Conservation (phyloP, 345 rosid genomes). For the Salix caprea region DNA sequence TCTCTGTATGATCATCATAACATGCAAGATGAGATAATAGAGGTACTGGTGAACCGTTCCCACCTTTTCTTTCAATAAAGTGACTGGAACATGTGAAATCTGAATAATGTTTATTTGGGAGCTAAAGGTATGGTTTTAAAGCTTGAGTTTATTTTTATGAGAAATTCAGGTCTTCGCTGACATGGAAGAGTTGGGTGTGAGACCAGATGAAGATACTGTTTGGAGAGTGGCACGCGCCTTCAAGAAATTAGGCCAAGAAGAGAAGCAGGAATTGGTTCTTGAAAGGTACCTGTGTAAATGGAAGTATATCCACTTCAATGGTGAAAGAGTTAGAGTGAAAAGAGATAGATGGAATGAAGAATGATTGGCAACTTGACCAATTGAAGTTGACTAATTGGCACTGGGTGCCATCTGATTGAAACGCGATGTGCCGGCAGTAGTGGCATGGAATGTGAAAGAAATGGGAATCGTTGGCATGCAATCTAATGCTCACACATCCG, state of each 20-base stretch:
- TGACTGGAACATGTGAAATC: too few relatives aligned
- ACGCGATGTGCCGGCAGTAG: too few relatives aligned
- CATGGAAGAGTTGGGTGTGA: constrained; percentile 83
- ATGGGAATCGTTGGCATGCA: too few relatives aligned
- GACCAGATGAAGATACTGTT: constrained; percentile 71
- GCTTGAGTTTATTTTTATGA: constrained; percentile 2
- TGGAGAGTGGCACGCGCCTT: constrained; percentile 65
- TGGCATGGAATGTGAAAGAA: too few relatives aligned
- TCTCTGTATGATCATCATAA: constrained; percentile 71
- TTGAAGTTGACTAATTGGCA: not conserved
- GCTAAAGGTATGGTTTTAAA: not conserved
- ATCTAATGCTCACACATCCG: too few relatives aligned
- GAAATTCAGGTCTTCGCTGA: constrained; percentile 70
- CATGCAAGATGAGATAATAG: constrained; percentile 62
- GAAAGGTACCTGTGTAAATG: constrained; percentile 51
- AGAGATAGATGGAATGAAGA: constrained; percentile 40
- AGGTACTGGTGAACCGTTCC: constrained; percentile 36
- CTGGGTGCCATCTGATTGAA: too few relatives aligned
- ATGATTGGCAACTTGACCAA: constrained; percentile 1
- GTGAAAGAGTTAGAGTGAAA: constrained; percentile 71
- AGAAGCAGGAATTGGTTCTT: constrained; percentile 50
- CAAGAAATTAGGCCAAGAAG: constrained; percentile 53
- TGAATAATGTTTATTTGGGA: too few relatives aligned
- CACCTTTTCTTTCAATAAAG: too few relatives aligned
- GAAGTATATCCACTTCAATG: constrained; percentile 78